These are phyloP conservation scores for Acanthamoeba royreba DNA, from an alignment of 208 protist species.

Conservation along the genomic window DNA sequence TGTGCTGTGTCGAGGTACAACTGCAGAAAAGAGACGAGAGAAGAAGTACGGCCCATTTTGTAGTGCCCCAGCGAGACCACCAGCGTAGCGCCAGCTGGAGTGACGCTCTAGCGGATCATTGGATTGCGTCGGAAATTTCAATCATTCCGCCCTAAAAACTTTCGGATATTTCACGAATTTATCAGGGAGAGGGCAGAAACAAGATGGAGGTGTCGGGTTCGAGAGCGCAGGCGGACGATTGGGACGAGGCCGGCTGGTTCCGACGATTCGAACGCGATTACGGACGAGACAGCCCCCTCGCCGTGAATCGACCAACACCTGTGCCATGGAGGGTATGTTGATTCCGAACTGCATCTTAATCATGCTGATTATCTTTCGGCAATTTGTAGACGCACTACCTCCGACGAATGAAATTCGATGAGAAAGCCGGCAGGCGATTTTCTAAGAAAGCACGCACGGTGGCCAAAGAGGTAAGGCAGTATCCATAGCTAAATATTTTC, in stretches of 20 bases:
- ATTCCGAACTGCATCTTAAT: background rate
- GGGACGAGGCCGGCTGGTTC: background rate
- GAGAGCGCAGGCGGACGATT: background rate
- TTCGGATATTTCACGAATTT: background rate
- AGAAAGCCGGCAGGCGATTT: conserved; percentile 1
- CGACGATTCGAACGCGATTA: background rate
- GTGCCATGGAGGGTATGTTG: conserved; percentile 1
- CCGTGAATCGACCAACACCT: background rate
- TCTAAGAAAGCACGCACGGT: background rate
- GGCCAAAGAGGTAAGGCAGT: background rate
- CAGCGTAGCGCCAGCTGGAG: background rate
- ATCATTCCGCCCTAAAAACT: background rate
- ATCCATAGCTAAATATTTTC: background rate
- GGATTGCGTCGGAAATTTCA: background rate
- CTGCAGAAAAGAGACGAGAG: background rate
- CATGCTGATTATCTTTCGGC: background rate
- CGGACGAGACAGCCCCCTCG: background rate
- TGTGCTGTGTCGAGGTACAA: background rate
- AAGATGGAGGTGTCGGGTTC: too few species aligned
- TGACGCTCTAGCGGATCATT: background rate
- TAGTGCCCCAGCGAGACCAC: background rate
- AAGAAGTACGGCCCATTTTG: background rate
- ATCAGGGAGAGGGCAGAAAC: too few species aligned
- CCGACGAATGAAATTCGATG: background rate
- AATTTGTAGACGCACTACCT: background rate